Evolutionary conservation across 169 alveolate genomes (phyloP), one percentile per base, ranked within the genome.

Genomic region (Blepharisma undulans): DNA sequence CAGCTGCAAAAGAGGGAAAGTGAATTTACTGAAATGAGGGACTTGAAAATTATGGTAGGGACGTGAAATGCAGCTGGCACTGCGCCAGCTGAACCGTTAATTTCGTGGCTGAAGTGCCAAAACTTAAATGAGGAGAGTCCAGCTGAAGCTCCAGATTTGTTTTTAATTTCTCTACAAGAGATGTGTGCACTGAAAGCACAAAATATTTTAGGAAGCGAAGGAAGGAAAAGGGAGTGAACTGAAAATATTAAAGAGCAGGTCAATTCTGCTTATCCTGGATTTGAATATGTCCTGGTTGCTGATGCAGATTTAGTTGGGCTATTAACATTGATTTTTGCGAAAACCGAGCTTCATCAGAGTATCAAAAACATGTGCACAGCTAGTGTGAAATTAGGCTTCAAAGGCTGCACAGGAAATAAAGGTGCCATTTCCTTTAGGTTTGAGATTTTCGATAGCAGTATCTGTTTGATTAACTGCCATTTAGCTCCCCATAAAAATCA

Each of bases 351-450:
- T 3, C 25, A 22, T 12, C 74, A 22, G 22, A 72, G 7, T 60
- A 7, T 82, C 32, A 82, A 59, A 36, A 22, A 48, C 12, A 32
- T 82, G n/a, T 21, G 71, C 10, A 4, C 76, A 25, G 32, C 25
- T 22, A 27, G 72, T 21, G 91, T 86, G 12, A 86, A 86, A 86
- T n/a, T 86, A 22, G 91, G 91, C 30, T 36, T 86, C 19, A 86
- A 86, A 33, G 91, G 91, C 22, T 71, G 10, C 84, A 36, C 84
- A n/a, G 91, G 91, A 4, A 86, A 86, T 34, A 86, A 86, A 72
- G 91, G 91, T 1, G 84, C 76, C 10, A 18, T 72, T 0, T n/a
- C 72, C n/a, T 29, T 22, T 22, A 86, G 91, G 85, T 86, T 86
- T 32, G 32, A 71, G 30, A 22, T 86, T 22, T 29, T 60, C 22